phyloP scores from a whole-genome alignment of 768 basidiomycete species.

The Suillus discolor region DNA sequence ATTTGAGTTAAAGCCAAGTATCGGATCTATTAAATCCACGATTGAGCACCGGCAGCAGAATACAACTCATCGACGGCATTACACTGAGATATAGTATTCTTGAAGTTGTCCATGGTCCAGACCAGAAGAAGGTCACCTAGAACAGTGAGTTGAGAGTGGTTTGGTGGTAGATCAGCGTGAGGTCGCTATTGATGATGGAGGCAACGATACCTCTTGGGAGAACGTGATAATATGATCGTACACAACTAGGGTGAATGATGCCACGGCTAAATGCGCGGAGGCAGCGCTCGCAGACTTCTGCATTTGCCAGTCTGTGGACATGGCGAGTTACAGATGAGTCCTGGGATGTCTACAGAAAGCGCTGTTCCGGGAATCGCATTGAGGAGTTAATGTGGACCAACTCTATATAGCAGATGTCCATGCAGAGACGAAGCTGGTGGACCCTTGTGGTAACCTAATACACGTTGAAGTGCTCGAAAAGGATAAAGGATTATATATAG shows the following conservation, averaged over 20 bases:
- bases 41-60: not conserved
- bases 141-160: not conserved
- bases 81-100: slow-evolving; percentile 6
- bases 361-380: not conserved
- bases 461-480: too few relatives aligned
- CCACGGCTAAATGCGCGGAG: slow-evolving; percentile 1
- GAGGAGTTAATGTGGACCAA: not conserved
- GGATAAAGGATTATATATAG: too few relatives aligned
- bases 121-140: slow-evolving; percentile 4
- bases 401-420: not conserved
- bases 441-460: too few relatives aligned
- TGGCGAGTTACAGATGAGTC: not conserved
- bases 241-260: slow-evolving; percentile 4
- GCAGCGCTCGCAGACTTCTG: not conserved
- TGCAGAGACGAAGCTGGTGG: too few relatives aligned
- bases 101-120: not conserved
- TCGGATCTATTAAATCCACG: not conserved
- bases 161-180: not conserved
- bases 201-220: slow-evolving; percentile 36
- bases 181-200: not conserved
- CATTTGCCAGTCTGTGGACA: not conserved
- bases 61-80: not conserved
- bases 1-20: slow-evolving; percentile 3
- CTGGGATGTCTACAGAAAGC: not conserved
- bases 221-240: slow-evolving; percentile 35